Evolutionary conservation across 2,329 filamentous ascomycete genomes (phyloP).

Genomic region (Arthrobotrys iridis): DNA sequence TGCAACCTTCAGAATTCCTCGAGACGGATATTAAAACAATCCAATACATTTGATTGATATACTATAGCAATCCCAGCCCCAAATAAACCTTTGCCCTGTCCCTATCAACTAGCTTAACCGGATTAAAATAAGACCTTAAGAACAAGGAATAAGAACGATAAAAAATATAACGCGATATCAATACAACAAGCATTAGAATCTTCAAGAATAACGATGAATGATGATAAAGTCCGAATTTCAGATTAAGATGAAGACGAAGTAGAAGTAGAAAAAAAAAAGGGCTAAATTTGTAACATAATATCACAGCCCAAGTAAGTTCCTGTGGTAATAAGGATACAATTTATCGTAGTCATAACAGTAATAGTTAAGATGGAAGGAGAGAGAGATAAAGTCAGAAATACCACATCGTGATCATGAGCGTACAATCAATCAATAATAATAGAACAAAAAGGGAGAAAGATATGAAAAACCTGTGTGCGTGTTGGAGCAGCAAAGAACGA

Average conservation of each 20-base stretch:
- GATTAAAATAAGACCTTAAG: too few species aligned
- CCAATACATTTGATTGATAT: too few species aligned
- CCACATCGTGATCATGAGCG: conserved; percentile 41
- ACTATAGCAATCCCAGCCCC: too few species aligned
- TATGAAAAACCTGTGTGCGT: conserved; percentile 18
- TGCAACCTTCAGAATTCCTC: too few species aligned
- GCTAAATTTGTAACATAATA: not conserved
- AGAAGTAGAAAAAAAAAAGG: not conserved
- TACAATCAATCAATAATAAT: conserved; percentile 26
- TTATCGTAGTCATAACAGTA: not conserved
- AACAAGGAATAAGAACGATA: too few species aligned
- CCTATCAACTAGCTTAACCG: too few species aligned
- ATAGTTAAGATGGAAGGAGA: not conserved
- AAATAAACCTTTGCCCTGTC: too few species aligned
- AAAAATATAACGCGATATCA: too few species aligned
- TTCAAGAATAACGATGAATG: not conserved
- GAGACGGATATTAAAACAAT: too few species aligned
- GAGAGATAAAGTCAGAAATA: conserved; percentile 8
- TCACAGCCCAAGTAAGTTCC: conserved; percentile 19
- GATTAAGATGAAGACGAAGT: not conserved
- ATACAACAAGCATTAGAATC: too few species aligned
- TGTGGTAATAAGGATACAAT: conserved; percentile 10
- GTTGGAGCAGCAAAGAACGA: not conserved
- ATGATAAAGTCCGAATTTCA: not conserved
- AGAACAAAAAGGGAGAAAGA: not conserved